These are phyloP conservation scores for Nakazawaea holstii DNA, from an alignment of 805 yeast species.

Conservation along the genomic window DNA sequence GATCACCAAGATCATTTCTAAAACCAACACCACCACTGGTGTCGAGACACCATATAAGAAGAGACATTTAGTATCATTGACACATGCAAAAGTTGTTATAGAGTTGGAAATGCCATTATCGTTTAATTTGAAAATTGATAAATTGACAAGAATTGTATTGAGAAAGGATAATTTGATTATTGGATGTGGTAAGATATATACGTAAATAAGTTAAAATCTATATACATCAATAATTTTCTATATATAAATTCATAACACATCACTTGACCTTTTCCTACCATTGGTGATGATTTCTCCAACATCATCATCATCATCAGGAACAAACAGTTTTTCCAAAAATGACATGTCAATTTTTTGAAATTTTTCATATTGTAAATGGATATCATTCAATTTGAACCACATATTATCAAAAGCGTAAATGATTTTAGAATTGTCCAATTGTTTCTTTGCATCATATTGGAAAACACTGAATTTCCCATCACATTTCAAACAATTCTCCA, in stretches of 20 bases:
- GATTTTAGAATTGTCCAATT: slow-evolving; percentile 21
- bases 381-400: slow-evolving; percentile 39
- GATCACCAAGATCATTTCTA: slow-evolving; percentile 39
- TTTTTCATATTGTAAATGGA: slow-evolving; percentile 28
- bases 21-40: slow-evolving; percentile 24
- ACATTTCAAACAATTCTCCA: slow-evolving; percentile 6
- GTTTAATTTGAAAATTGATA: slow-evolving; percentile 38
- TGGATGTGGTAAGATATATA: slow-evolving; percentile 29
- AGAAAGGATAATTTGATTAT: slow-evolving; percentile 66
- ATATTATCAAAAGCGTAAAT: slow-evolving; percentile 65
- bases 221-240: background rate
- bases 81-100: slow-evolving; percentile 53
- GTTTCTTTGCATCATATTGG: slow-evolving; percentile 6
- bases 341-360: slow-evolving; percentile 15
- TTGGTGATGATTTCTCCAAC: background rate
- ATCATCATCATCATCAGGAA: slow-evolving; percentile 20
- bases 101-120: slow-evolving; percentile 46
- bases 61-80: slow-evolving; percentile 55
- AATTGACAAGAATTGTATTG: slow-evolving; percentile 62
- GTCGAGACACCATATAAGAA: slow-evolving; percentile 43
- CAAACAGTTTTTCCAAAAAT: slow-evolving; percentile 8
- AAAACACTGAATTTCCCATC: slow-evolving; percentile 20
- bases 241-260: slow-evolving; percentile 29
- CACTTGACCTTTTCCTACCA: background rate
- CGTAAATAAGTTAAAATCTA: background rate